Evolutionary conservation across 1,139 yeast genomes (phyloP), one percentile per base, ranked within the genome.

Genomic region (Fermentozyma sake): DNA sequence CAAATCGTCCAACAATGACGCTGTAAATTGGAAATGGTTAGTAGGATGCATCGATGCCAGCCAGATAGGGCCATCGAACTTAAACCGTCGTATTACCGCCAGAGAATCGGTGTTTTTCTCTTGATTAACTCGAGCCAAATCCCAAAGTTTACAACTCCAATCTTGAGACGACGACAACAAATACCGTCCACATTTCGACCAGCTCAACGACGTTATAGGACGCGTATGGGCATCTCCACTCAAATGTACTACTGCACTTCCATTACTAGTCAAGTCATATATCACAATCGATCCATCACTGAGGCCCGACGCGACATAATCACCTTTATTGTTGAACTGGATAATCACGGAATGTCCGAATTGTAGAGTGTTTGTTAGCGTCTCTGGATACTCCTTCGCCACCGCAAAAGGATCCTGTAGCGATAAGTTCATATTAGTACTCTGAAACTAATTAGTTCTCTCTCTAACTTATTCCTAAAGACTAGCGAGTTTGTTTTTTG

Each of bases 391-490:
- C 50, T 89, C 98, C 48, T 86, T 89, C 9, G 95, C 81, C 20
- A 89, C 87, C 5, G 94, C 79, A 52, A 87, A 86, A 3, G 97
- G 97, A 54, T 89, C 97, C 41, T 85, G 76, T 13, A 89, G 66
- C n/a, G 94, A 71, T 28, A 86, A 67, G 54, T 89, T 89, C 95
- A 84, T 82, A 23, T n/a, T n/a, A n/a, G n/a, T n/a, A n/a, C n/a
- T n/a, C n/a, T n/a, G n/a, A n/a, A n/a, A n/a, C n/a, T n/a, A n/a
- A n/a, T n/a, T n/a, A n/a, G n/a, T n/a, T n/a, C n/a, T n/a, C n/a
- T n/a, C n/a, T n/a, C n/a, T n/a, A n/a, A n/a, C n/a, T n/a, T n/a
- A n/a, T n/a, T n/a, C n/a, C n/a, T n/a, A n/a, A n/a, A n/a, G n/a
- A n/a, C n/a, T n/a, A n/a, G n/a, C n/a, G n/a, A n/a, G n/a, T n/a